These are phyloP conservation scores for Diaporthe australafricana DNA, from an alignment of 2,329 filamentous ascomycete species.

Conservation along the genomic window DNA sequence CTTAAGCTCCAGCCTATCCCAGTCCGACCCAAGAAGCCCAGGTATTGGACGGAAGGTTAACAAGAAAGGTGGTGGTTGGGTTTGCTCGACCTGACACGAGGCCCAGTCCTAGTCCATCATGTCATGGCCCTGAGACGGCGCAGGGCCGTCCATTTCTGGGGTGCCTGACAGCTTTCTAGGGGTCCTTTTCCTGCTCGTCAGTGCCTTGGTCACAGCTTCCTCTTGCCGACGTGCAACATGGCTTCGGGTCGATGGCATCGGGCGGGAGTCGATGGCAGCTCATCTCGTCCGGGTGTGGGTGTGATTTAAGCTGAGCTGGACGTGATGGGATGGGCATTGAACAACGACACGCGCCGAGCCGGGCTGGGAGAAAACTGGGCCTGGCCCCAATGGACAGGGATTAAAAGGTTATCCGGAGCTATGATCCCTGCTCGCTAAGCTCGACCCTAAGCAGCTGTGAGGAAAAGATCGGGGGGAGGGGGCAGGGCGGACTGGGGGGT, in stretches of 20 bases:
- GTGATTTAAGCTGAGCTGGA: not conserved
- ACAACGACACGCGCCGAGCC: slow-evolving; percentile 26
- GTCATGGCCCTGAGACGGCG: slow-evolving; percentile 1
- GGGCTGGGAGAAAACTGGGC: slow-evolving; percentile 29
- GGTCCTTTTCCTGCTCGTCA: not conserved
- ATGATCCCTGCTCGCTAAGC: slow-evolving; percentile 32
- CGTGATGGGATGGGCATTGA: slow-evolving; percentile 12
- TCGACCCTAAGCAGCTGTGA: slow-evolving; percentile 30
- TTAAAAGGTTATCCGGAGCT: slow-evolving; percentile 30
- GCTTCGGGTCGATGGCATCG: not conserved
- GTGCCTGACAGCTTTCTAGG: slow-evolving; percentile 19
- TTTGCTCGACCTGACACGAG: slow-evolving; percentile 12
- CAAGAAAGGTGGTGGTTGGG: slow-evolving; percentile 36
- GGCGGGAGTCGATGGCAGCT: slow-evolving; percentile 2
- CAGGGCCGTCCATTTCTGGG: not conserved
- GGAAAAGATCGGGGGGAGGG: slow-evolving; percentile 26
- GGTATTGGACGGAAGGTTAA: slow-evolving; percentile 4
- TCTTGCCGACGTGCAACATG: not conserved
- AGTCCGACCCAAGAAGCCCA: slow-evolving; percentile 1
- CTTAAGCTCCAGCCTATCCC: not conserved
- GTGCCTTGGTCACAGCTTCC: not conserved
- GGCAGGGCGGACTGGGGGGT: not conserved
- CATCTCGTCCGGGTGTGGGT: not conserved
- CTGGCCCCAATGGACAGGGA: slow-evolving; percentile 28
- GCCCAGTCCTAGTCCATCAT: not conserved